Base-by-base conservation (phyloP, 495 filamentous ascomycete genomes). In the Penicillium turbatum region DNA sequence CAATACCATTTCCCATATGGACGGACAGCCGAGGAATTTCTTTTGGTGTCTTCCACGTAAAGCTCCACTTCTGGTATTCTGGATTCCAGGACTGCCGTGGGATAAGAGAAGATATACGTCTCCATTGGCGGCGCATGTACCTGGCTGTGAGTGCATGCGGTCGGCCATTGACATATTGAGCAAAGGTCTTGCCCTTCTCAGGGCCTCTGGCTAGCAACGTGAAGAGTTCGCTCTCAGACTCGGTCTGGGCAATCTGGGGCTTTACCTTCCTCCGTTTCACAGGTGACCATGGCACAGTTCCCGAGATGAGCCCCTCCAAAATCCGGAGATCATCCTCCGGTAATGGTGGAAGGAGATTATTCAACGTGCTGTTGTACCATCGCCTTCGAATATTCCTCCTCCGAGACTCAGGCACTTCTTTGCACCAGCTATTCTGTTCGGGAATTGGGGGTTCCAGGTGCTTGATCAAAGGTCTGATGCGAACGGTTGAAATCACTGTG, bases 281-380 rank as follows among this genome's bases (percentile, higher is more conserved):
- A 8, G 74, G 72, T 46, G 50, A 68, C 66, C 76, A 79, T 56
- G 65, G 73, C 3, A 58, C 46, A 46, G 37, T 65, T 1, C 87
- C 90, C 10, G 69, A 59, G 0, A 82, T 74, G 10, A 95, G 59
- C 15, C 73, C 77, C 11, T 77, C 67, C 9, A 98, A 68, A 30
- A 76, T 60, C 24, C 79, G 68, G 74, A 87, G 88, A 53, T 93
- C 89, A 13, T 72, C 55, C 19, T 72, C 55, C 0, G 87, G 84
- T 1, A 97, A 57, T 2, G 93, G 93, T 6, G 91, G 88, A n/a
- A 87, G 65, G 5, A 89, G 59, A 39, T 74, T 76, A 0, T 72
- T 63, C 16, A 88, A 72, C 36, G 82, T 66, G 0, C 56, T 32
- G 0, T 70, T 75, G 71, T 87, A 92, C 74, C 82, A 84, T 49